Base-by-base conservation (phyloP, 495 filamentous ascomycete genomes). In the Aspergillus saccharolyticus region DNA sequence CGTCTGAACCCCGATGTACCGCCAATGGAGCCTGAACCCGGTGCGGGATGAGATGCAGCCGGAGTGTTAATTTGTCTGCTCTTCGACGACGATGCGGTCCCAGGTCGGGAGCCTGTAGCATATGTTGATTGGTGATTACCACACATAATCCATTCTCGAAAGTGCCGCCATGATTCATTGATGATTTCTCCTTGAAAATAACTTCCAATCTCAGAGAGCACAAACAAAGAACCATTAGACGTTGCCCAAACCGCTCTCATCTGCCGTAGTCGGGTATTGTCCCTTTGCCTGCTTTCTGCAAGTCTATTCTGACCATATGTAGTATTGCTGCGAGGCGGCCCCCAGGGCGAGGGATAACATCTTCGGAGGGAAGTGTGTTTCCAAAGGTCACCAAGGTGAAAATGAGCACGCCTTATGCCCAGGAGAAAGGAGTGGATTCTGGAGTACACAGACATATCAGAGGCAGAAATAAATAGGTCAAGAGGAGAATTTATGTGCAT, bases 141-240 rank as follows among this genome's bases (percentile, higher is more conserved):
- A 9, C 66, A 67, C 61, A 76, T 58, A 79, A 88, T 67, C 88
- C 89, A 76, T 70, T 76, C 65, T 16, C 75, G 74, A 47, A 87
- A 82, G 56, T 81, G 75, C 45, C 80, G 75, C 79, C 88, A 96
- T 0, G 89, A 87, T 9, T 85, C 85, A 53, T 86, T 82, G 17
- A 96, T 83, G 1, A 97, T 87, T 67, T 97, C 91, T 3, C 89
- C 90, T 66, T 96, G 91, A 58, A 97, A 85, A 60, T 94, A 97
- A 14, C 82, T 83, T 55, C 90, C 87, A 14, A 88, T 83, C 59
- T 96, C 91, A 1, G 88, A 88, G 3, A 98, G 77, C 58, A 97
- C 88, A 72, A 96, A 96, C 1, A 93, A 78, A 0, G 89, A 88
- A 3, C 89, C 88, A 61, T 87, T 87, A 58, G 85, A 81, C 2